Conservation (phyloP, 164 flowering plant species). For the Litsea cubeba region DNA sequence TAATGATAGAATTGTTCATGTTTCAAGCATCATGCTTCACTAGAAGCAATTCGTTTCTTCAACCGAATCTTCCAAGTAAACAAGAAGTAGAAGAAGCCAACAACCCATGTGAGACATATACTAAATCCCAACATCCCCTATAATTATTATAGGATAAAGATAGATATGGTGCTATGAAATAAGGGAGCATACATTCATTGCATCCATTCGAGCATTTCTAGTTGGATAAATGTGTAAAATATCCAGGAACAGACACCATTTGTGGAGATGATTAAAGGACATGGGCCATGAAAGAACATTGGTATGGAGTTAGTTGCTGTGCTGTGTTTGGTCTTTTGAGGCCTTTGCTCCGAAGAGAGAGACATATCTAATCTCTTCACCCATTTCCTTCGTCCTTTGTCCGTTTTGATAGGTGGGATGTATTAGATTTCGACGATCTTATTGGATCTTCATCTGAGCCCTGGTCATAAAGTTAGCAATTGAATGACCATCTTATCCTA, state of each 20-base stretch:
- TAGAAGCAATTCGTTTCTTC: background rate
- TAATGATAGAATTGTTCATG: conserved; percentile 3
- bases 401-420: conserved; percentile 6
- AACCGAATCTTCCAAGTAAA: background rate
- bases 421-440: background rate
- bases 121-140: conserved; percentile 1
- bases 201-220: background rate
- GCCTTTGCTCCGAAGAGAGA: background rate
- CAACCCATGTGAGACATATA: conserved; percentile 1
- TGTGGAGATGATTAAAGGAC: background rate
- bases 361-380: background rate
- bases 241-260: background rate
- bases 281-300: background rate
- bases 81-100: background rate
- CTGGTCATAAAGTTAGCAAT: background rate
- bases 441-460: background rate
- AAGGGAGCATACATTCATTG: background rate
- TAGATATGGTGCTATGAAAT: background rate
- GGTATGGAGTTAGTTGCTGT: background rate
- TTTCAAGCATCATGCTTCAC: background rate
- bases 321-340: background rate
- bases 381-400: background rate
- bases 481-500: background rate
- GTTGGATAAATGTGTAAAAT: background rate
- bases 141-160: background rate